Base-by-base conservation (phyloP, 1,284 basidiomycete species). In the Coniferiporia sulphurascens region DNA sequence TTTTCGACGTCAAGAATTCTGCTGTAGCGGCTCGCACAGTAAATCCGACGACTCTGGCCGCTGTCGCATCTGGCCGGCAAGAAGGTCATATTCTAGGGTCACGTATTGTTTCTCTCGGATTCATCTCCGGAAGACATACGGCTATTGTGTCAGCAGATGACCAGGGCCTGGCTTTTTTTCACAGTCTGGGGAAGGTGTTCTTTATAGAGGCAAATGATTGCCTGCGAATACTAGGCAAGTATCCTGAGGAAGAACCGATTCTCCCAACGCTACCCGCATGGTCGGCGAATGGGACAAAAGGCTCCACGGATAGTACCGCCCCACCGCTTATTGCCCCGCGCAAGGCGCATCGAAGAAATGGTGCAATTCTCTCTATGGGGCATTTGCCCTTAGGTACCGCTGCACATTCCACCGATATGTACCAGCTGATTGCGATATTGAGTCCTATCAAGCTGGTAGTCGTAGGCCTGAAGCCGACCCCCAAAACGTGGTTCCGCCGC, bases 121-220 rank as follows among this genome's bases (percentile, higher is more conserved):
- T 99, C 68, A 85, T 99, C n/a, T 94, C 93, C 6, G 86, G 87
- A 15, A 82, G 96, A 43, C 96, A 98, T 69, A 99, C 97, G 0
- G 95, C 94, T 1, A 84, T 99, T 54, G 86, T 98, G 41, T 91
- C 89, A 9, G 92, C 93, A 1, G 97, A 99, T 70, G 91, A 95
- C 61, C 77, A 84, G 62, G 97, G 97, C 0, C 79, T 98, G 3
- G 91, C 93, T 0, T 99, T 99, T 74, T 98, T 94, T 72, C 96
- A 98, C 72, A 93, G 90, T 56, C 77, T 99, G 1, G 95, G 97
- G 17, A 95, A 93, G 68, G 89, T 99, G 6, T 80, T 99, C 17
- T 98, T 98, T 63, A 90, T 99, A 13, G 94, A 97, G 57, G 95
- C 95, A 8, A 89, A 91, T 46, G 97, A 99, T 70, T 94, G 93